Evolutionary conservation across 2,329 filamentous ascomycete genomes (phyloP).

Genomic region (Zasmidium angulare): DNA sequence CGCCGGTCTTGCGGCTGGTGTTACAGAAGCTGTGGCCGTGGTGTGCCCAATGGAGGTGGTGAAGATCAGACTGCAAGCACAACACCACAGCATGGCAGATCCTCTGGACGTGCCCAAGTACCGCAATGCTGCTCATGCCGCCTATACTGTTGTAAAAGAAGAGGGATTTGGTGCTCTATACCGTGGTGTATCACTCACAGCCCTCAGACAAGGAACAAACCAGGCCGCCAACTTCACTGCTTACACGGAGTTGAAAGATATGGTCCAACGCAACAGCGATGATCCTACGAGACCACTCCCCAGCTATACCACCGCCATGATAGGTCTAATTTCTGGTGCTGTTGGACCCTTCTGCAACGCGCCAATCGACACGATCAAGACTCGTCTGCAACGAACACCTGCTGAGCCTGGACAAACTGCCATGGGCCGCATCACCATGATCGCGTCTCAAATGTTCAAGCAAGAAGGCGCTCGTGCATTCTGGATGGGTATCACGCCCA

Average conservation of each 20-base stretch:
- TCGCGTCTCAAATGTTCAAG: constrained; percentile 65
- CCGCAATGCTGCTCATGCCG: constrained; percentile 80
- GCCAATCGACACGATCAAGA: constrained; percentile 99
- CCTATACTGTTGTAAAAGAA: constrained; percentile 87
- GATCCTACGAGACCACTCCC: constrained; percentile 69
- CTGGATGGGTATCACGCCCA: constrained; percentile 97
- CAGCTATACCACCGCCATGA: constrained; percentile 84
- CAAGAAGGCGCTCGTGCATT: constrained; percentile 93
- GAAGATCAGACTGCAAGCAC: constrained; percentile 96
- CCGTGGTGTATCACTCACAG: constrained; percentile 89
- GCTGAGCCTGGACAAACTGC: constrained; percentile 76
- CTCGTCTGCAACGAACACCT: constrained; percentile 84
- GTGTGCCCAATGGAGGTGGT: constrained; percentile 99
- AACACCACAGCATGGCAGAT: constrained; percentile 97
- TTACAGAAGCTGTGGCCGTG: constrained; percentile 93
- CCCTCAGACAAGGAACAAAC: constrained; percentile 90
- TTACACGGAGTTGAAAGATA: constrained; percentile 88
- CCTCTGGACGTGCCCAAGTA: constrained; percentile 96
- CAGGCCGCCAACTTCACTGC: constrained; percentile 99
- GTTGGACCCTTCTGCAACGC: constrained; percentile 97
- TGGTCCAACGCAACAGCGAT: constrained; percentile 70
- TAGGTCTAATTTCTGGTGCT: constrained; percentile 86
- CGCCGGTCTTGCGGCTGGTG: constrained; percentile 85
- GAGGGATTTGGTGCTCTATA: constrained; percentile 87
- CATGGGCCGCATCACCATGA: constrained; percentile 71